Base-by-base conservation (phyloP, 306 rosid species). In the Ochetophila trinervis region DNA sequence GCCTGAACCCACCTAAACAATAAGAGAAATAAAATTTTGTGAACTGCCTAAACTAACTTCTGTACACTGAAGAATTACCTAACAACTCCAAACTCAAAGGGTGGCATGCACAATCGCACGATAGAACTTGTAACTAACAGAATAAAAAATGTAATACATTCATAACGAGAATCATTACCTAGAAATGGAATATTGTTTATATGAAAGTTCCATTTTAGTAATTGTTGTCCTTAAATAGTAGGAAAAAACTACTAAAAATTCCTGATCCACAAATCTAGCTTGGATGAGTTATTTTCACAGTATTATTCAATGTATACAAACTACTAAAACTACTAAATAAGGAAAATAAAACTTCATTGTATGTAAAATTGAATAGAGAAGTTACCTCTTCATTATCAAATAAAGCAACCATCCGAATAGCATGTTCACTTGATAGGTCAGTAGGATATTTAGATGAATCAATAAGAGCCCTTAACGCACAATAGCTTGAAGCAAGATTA, bases 301-400 rank as follows among this genome's bases (percentile, higher is more conserved):
- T 27, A 27, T 27, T 2, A 4, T 27, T 27, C 32, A 27, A 27
- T 27, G 17, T 36, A 36, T 23, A 30, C 7, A 59, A 49, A 47
- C 27, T 23, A 44, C 63, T 0, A 16, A 59, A 49, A 47, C 27
- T 23, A 44, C 63, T 0, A 16, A 23, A 57, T 57, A 49, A 6
- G 11, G 32, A 34, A 15, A 71, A 51, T 48, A 3, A 68, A 57
- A 67, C 45, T 50, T 27, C 40, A 53, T 21, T 63, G 48, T 36
- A 21, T 8, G 8, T 13, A 35, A 64, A 74, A 19, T 70, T 60
- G 36, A 24, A 34, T 66, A 59, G 69, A 77, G 57, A 37, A 73
- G 45, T 69, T 82, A 93, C 98, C 98, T 93, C 98, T 67, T 93
- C 98, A 61, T 89, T 93, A 80, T 93, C 98, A 87, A 93, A 93